These are phyloP conservation scores for Calonectria ilicicola DNA, from an alignment of 2,329 filamentous ascomycete species.

Conservation along the genomic window DNA sequence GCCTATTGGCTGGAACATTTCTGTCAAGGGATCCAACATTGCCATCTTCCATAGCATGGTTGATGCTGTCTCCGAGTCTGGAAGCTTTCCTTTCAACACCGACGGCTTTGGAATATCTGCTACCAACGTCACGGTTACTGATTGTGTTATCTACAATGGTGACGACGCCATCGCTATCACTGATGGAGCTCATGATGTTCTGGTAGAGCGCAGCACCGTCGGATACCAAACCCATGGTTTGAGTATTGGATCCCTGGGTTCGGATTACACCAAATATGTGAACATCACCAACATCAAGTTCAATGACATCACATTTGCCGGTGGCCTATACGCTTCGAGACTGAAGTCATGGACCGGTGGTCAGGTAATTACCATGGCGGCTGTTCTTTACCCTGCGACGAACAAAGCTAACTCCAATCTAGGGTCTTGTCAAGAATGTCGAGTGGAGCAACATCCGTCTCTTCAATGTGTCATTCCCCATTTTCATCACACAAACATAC, in stretches of 20 bases:
- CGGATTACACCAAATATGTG: conserved; percentile 21
- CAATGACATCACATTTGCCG: conserved; percentile 22
- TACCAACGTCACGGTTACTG: conserved; percentile 14
- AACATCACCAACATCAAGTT: conserved; percentile 24
- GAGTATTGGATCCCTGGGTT: conserved; percentile 22
- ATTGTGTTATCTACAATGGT: conserved; percentile 22
- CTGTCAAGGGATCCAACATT: conserved; percentile 26
- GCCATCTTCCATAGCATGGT: conserved; percentile 19
- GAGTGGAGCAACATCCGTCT: conserved; percentile 25
- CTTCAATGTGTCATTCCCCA: conserved; percentile 25
- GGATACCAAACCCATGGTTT: conserved; percentile 23
- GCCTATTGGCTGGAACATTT: conserved; percentile 23
- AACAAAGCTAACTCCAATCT: not conserved
- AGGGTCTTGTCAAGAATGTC: conserved; percentile 24
- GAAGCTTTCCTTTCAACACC: conserved; percentile 20
- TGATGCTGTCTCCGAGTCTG: conserved; percentile 18
- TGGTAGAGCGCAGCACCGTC: conserved; percentile 19
- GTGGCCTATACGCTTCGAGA: conserved; percentile 20
- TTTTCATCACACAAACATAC: conserved; percentile 25
- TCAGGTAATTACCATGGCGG: not conserved
- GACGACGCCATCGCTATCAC: conserved; percentile 23
- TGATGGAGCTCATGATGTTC: conserved; percentile 19
- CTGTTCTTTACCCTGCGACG: not conserved
- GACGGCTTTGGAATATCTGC: conserved; percentile 19
- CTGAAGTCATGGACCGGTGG: conserved; percentile 25